Conservation (phyloP, 441 rosid genomes). For the Erodium moschatum region DNA sequence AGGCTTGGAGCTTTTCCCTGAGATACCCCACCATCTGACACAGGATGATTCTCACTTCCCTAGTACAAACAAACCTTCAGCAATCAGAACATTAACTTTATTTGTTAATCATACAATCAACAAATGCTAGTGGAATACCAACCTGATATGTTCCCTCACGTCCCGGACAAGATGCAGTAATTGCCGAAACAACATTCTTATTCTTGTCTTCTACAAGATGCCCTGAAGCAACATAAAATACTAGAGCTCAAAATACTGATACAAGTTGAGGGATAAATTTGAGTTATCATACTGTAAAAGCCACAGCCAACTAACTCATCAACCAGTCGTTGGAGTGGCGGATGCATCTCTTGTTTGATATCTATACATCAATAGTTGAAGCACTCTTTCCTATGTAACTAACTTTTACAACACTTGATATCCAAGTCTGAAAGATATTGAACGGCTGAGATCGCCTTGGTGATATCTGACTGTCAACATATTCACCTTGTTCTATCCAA, state of each 20-base stretch:
- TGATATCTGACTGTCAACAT: slow-evolving; percentile 19
- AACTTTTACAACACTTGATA: slow-evolving; percentile 20
- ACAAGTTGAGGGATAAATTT: not conserved
- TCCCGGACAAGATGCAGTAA: slow-evolving; percentile 39
- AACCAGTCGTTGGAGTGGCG: slow-evolving; percentile 33
- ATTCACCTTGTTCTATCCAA: slow-evolving; percentile 32
- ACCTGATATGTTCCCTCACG: slow-evolving; percentile 39
- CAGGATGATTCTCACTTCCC: slow-evolving; percentile 21
- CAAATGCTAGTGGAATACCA: slow-evolving; percentile 10
- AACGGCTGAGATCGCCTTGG: slow-evolving; percentile 28
- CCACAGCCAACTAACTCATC: slow-evolving; percentile 35
- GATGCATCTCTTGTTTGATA: slow-evolving; percentile 35
- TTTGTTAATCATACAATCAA: not conserved
- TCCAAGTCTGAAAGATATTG: slow-evolving; percentile 22
- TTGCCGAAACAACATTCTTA: slow-evolving; percentile 20
- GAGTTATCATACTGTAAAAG: slow-evolving; percentile 22
- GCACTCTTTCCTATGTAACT: slow-evolving; percentile 24
- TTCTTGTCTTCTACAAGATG: slow-evolving; percentile 11
- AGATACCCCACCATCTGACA: slow-evolving; percentile 27
- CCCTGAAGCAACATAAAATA: slow-evolving; percentile 18
- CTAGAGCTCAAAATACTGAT: slow-evolving; percentile 8
- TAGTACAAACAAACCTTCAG: slow-evolving; percentile 19
- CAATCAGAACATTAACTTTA: not conserved
- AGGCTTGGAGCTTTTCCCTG: slow-evolving; percentile 37
- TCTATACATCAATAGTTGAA: slow-evolving; percentile 29